These are phyloP conservation scores for Pleodorina starrii DNA, from an alignment of 139 green algal genomes.

Conservation along the genomic window DNA sequence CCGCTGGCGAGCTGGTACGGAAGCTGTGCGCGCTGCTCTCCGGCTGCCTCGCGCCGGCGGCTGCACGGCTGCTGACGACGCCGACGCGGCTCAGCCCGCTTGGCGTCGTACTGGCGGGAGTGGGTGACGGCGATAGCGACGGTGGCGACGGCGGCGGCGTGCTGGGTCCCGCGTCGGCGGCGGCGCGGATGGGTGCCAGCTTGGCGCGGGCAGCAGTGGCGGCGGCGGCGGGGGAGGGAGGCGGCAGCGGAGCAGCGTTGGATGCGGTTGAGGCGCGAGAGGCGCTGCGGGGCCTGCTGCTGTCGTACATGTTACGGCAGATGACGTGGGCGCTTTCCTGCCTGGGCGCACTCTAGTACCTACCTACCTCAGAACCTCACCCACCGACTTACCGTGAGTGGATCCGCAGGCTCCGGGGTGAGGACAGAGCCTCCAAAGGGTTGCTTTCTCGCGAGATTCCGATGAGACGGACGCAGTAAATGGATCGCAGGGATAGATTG, in stretches of 20 bases:
- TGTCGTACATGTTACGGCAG: neutral
- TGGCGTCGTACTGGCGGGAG: neutral
- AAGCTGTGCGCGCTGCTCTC: neutral
- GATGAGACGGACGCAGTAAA: too few relatives aligned
- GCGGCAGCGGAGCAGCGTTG: neutral
- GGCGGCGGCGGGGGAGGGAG: neutral
- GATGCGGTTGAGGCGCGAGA: neutral
- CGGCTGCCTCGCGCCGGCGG: neutral
- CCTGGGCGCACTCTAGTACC: neutral
- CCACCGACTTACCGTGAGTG: too few relatives aligned
- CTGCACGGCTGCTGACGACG: neutral
- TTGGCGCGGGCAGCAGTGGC: neutral
- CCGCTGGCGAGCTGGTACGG: neutral
- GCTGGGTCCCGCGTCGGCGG: neutral
- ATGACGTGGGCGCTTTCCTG: neutral
- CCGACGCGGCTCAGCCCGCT: neutral
- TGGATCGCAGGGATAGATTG: too few relatives aligned
- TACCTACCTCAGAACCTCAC: too few relatives aligned
- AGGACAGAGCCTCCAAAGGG: too few relatives aligned
- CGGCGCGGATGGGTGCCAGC: neutral
- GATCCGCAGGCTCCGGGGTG: too few relatives aligned
- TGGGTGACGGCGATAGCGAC: neutral
- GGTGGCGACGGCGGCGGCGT: too few relatives aligned
- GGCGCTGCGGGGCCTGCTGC: constrained; percentile 15
- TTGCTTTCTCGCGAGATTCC: too few relatives aligned